These are phyloP conservation scores for Zasmidium cellare DNA, from an alignment of 2,329 filamentous ascomycete genomes.

Conservation along the genomic window DNA sequence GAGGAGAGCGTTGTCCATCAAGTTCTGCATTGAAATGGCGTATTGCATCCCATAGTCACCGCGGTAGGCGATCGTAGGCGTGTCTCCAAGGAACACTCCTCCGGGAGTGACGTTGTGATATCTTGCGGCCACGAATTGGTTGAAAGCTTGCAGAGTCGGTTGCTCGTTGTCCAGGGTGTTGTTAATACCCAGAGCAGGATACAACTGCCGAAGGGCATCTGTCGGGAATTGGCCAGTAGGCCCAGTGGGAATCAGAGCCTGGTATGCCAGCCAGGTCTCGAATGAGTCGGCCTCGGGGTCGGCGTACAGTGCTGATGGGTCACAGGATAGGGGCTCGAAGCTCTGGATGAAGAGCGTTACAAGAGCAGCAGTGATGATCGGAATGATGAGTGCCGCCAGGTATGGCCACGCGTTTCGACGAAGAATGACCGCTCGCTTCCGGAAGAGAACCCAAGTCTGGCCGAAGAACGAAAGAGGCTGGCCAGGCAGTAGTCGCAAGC, in stretches of 20 bases:
- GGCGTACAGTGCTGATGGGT: constrained; percentile 36
- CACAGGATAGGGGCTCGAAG: constrained; percentile 53
- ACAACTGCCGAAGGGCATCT: constrained; percentile 31
- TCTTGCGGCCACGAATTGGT: constrained; percentile 60
- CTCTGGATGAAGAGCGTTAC: constrained; percentile 72
- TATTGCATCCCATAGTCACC: constrained; percentile 63
- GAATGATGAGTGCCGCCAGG: constrained; percentile 71
- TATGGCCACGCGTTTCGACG: constrained; percentile 78
- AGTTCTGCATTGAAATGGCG: constrained; percentile 80
- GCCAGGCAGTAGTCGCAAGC: constrained; percentile 62
- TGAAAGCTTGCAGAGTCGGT: constrained; percentile 71
- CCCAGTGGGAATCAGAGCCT: constrained; percentile 40
- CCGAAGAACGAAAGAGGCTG: constrained; percentile 65
- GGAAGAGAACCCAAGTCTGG: constrained; percentile 73
- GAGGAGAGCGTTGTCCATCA: constrained; percentile 76
- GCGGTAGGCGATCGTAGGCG: constrained; percentile 69
- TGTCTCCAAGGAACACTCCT: constrained; percentile 72
- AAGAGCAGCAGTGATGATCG: constrained; percentile 75
- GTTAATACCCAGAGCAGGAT: constrained; percentile 22
- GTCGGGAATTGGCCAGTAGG: constrained; percentile 37
- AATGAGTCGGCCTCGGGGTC: constrained; percentile 22
- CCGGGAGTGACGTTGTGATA: constrained; percentile 72
- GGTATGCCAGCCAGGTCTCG: constrained; percentile 18
- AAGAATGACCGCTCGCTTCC: constrained; percentile 75
- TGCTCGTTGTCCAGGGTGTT: constrained; percentile 41